A percentile compares a stretch with the other conserved stretches of the same genome.
phyloP scores from a whole-genome alignment of 2,329 filamentous ascomycete species.

The Trichoderma semiorbis region DNA sequence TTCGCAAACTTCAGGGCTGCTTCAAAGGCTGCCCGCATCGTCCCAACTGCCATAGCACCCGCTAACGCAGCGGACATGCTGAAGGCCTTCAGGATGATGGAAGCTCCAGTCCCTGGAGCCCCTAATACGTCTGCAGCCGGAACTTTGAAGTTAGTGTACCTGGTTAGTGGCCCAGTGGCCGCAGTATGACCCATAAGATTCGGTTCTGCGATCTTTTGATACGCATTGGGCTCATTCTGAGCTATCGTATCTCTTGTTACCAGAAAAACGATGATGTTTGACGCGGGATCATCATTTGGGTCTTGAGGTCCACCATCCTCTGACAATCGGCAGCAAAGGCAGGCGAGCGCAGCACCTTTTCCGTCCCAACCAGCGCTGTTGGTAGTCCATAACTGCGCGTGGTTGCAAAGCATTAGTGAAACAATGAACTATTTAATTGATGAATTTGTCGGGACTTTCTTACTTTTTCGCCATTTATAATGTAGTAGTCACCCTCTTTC shows the following conservation, averaged over 20 bases:
- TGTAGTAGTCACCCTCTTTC: neutral
- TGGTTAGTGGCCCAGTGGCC: neutral
- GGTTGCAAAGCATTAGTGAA: neutral
- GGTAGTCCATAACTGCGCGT: neutral
- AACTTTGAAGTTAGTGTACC: neutral
- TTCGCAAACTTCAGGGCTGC: neutral
- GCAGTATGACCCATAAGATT: constrained; percentile 9
- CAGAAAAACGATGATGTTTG: neutral
- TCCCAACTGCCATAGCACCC: constrained; percentile 1
- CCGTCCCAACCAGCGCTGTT: constrained; percentile 2
- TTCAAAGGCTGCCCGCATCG: constrained; percentile 1
- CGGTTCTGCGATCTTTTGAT: neutral
- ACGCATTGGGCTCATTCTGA: neutral
- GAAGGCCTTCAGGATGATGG: neutral
- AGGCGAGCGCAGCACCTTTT: neutral
- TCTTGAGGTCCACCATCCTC: neutral
- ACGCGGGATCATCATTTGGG: neutral
- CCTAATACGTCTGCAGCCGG: neutral
- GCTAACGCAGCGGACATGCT: constrained; percentile 2
- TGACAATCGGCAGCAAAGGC: neutral
- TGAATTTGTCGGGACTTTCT: neutral
- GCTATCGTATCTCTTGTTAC: neutral
- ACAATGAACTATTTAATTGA: neutral
- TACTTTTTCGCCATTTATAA: neutral
- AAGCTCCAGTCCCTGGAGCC: neutral